phyloP scores from a whole-genome alignment of 768 basidiomycete species.

The Mycena crocata region DNA sequence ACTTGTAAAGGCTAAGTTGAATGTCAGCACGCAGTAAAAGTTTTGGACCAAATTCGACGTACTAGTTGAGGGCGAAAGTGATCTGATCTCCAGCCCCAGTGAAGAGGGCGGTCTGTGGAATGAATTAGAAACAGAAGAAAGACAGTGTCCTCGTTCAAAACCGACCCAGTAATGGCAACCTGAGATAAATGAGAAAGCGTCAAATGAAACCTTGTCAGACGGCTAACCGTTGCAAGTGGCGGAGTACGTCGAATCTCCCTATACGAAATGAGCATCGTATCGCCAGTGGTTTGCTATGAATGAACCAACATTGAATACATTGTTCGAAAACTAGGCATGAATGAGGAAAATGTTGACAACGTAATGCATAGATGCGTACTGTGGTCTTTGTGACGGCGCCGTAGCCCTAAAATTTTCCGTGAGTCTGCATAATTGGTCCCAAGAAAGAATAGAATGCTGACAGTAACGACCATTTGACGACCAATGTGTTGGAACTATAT shows the following conservation, averaged over 20 bases:
- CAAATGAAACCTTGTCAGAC: not conserved
- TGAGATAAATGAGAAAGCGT: not conserved
- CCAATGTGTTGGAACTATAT: conserved; percentile 38
- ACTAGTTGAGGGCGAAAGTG: conserved; percentile 40
- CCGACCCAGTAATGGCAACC: conserved; percentile 25
- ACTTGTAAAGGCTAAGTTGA: conserved; percentile 17
- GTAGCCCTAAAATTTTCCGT: conserved; percentile 19
- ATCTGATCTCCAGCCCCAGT: conserved; percentile 40
- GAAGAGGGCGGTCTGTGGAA: conserved; percentile 26
- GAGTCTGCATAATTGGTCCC: not conserved
- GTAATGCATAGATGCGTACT: conserved; percentile 5
- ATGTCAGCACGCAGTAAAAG: not conserved
- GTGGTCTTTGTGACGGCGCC: conserved; percentile 39
- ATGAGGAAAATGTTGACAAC: not conserved
- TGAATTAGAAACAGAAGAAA: not conserved
- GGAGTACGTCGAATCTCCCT: conserved; percentile 33
- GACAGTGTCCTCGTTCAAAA: conserved; percentile 20
- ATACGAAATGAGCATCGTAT: not conserved
- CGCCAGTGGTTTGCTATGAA: not conserved
- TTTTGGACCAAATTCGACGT: not conserved
- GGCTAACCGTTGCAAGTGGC: conserved; percentile 36
- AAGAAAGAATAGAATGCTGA: conserved; percentile 2
- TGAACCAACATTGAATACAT: conserved; percentile 36
- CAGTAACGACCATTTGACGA: conserved; percentile 41
- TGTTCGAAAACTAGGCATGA: conserved; percentile 31